phyloP scores from a whole-genome alignment of 331 rosid species.

The Pyracantha coccinea region DNA sequence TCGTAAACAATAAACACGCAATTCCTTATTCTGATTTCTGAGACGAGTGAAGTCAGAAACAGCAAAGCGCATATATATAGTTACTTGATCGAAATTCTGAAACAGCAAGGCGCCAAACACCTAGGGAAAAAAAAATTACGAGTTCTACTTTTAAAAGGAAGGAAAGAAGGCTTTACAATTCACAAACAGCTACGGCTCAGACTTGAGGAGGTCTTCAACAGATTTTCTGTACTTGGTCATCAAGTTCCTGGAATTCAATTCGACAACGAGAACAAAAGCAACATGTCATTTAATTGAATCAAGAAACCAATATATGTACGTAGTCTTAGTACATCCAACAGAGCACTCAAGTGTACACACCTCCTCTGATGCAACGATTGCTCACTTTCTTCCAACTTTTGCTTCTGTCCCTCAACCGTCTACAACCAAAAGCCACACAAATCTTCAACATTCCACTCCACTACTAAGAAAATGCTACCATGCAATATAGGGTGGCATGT shows the following conservation, averaged over 20 bases:
- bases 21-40: not conserved
- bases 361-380: constrained; percentile 64
- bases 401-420: constrained; percentile 91
- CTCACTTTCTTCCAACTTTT: constrained; percentile 75
- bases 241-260: constrained; percentile 45
- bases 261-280: not conserved
- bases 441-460: not conserved
- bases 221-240: constrained; percentile 56
- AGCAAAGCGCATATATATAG: not conserved
- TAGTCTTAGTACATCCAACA: not conserved
- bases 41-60: not conserved
- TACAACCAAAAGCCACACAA: constrained; percentile 32
- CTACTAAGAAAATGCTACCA: not conserved
- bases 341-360: constrained; percentile 20
- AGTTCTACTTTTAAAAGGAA: not conserved
- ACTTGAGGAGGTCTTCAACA: constrained; percentile 63
- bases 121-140: too few relatives aligned
- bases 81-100: not conserved
- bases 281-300: not conserved
- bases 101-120: not conserved
- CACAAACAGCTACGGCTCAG: constrained; percentile 36
- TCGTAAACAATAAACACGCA: not conserved
- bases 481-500: not conserved
- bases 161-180: not conserved
- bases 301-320: not conserved